Evolutionary conservation across 306 rosid species (phyloP).

Genomic region (Ammopiptanthus mongolicus): DNA sequence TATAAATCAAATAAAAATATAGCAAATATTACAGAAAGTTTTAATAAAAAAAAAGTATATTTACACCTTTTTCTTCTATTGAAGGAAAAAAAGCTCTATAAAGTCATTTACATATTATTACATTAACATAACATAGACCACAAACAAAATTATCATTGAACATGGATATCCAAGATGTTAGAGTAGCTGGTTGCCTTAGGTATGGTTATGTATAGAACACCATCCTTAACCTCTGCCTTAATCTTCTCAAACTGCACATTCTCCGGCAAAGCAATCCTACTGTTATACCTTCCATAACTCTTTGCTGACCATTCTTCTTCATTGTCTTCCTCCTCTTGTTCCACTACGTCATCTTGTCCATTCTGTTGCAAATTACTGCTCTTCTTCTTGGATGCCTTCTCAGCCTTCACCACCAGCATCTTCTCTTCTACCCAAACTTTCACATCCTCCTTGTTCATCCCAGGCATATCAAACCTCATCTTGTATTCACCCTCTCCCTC

Average conservation of each 20-base stretch:
- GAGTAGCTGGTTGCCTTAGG: conserved; percentile 39
- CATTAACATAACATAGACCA: background rate
- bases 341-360: background rate
- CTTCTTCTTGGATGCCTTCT: conserved; percentile 38
- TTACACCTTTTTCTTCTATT: background rate
- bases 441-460: conserved; percentile 77
- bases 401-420: conserved; percentile 72
- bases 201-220: conserved; percentile 68
- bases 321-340: background rate
- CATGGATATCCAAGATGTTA: conserved; percentile 47
- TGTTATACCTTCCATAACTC: conserved; percentile 68
- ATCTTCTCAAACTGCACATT: conserved; percentile 66
- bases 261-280: conserved; percentile 72
- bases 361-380: background rate
- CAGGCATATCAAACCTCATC: conserved; percentile 93
- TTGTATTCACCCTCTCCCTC: conserved; percentile 65
- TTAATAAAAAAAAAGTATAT: background rate
- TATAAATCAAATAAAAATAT: too few relatives aligned
- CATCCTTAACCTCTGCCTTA: conserved; percentile 78
- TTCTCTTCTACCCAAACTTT: conserved; percentile 87
- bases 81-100: too few relatives aligned
- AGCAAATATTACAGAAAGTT: too few relatives aligned
- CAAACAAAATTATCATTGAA: conserved; percentile 28
- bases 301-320: conserved; percentile 55
- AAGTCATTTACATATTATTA: background rate